Evolutionary conservation across 75 land plant genomes (phyloP), one percentile per base, ranked within the genome.

Genomic region (Adiantum capillusveneris): DNA sequence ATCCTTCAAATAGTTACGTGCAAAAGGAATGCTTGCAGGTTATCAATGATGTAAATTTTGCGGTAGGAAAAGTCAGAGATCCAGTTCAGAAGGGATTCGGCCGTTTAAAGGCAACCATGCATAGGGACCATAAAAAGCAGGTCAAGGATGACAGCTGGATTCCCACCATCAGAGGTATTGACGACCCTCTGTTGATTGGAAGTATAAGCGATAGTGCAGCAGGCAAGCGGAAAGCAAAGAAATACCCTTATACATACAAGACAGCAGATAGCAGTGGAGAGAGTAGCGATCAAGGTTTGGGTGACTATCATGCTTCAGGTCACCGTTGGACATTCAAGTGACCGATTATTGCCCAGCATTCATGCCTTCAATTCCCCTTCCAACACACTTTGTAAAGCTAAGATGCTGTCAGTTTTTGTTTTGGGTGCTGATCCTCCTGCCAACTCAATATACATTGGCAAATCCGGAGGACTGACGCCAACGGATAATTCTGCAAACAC

Each of bases 191-290:
- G 11, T 58, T 95, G 37, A 78, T 69, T 59, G 96, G 88, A 49
- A 90, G 88, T 63, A 44, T 84, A 14, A 95, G 98, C 56, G 96
- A 94, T 56, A 80, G 81, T 74, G 88, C 76, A 19, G 53, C 69
- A 12, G 45, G 57, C 50, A 77, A 75, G 60, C 67, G 70, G 39
- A 83, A 64, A 67, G 78, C 69, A 65, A 71, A 77, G 11, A 74
- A 82, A 2, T 24, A 67, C 31, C 69, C 68, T 56, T 71, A 82
- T 44, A 86, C 84, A 31, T 76, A 88, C 58, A 72, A 67, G 1
- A 86, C 83, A 66, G 88, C 70, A 26, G 96, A 81, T 44, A 86
- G 96, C 52, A 84, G 94, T 13, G 90, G 96, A 34, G 98, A 94
- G 60, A 86, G 84, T 48, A 94, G 91, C 54, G 96, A 89, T 44